Conservation (phyloP, 164 flowering plant genomes). For the Magnolia officinalis region DNA sequence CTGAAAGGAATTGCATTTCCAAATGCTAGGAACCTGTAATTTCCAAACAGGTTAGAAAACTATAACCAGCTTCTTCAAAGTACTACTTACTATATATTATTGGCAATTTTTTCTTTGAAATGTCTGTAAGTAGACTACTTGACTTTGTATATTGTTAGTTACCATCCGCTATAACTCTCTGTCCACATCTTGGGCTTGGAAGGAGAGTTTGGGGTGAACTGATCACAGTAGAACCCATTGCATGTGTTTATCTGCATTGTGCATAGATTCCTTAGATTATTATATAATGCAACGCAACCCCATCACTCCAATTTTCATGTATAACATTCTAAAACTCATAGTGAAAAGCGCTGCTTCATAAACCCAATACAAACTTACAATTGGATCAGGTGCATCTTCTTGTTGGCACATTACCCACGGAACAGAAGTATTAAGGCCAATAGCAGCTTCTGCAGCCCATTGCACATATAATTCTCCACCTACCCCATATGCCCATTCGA, state of each 20-base stretch:
- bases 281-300: not conserved
- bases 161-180: constrained; percentile 62
- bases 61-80: not conserved
- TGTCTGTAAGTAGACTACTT: not conserved
- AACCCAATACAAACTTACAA: constrained; percentile 31
- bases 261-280: not conserved
- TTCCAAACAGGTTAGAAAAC: constrained; percentile 3
- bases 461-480: constrained; percentile 45
- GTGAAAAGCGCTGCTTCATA: not conserved
- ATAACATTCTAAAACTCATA: not conserved
- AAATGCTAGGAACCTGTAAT: constrained; percentile 51
- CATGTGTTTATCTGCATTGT: constrained; percentile 61
- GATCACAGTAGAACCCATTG: constrained; percentile 54
- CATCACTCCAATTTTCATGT: not conserved
- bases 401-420: constrained; percentile 78
- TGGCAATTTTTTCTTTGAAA: not conserved
- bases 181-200: constrained; percentile 63
- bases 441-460: constrained; percentile 69
- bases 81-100: not conserved
- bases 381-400: constrained; percentile 63
- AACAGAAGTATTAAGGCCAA: constrained; percentile 44
- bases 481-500: constrained; percentile 51
- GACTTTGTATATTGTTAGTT: not conserved
- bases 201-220: constrained; percentile 46
- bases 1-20: constrained; percentile 53